phyloP scores from a whole-genome alignment of 176 grass and related monocot species.

The Musa beccarii region DNA sequence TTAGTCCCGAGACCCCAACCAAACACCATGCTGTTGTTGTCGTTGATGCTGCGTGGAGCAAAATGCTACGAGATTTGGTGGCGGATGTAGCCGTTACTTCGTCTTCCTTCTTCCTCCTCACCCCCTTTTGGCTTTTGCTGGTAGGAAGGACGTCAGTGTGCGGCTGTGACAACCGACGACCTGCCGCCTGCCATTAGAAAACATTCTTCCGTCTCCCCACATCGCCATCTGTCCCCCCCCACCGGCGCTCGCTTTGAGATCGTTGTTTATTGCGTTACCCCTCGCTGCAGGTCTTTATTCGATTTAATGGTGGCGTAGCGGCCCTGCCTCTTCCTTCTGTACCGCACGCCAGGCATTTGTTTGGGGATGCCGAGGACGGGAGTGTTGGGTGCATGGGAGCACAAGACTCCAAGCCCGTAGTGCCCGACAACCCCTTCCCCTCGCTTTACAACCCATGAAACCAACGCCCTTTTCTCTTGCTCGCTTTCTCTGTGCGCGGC shows the following conservation, averaged over 20 bases:
- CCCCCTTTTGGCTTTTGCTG: neutral
- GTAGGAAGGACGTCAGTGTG: conserved; percentile 12
- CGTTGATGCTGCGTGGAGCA: neutral
- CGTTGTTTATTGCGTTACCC: neutral
- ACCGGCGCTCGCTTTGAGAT: neutral
- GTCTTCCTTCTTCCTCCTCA: neutral
- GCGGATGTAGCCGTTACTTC: neutral
- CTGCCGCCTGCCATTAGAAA: conserved; percentile 2
- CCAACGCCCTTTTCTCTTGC: neutral
- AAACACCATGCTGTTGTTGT: neutral
- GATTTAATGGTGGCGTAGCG: neutral
- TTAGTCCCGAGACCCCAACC: neutral
- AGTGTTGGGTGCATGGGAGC: neutral
- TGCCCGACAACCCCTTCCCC: neutral
- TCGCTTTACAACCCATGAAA: conserved; percentile 5
- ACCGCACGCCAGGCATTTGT: neutral
- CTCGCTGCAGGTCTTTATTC: neutral
- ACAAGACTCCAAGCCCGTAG: neutral
- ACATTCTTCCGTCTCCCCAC: neutral
- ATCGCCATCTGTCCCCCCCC: no score
- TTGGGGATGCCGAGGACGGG: neutral
- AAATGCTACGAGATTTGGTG: neutral
- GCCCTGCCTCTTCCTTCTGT: neutral
- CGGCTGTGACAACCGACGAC: conserved; percentile 1
- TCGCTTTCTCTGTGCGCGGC: neutral